Evolutionary conservation across 176 grass and related monocot species (phyloP).

Genomic region (Carex cristatella): DNA sequence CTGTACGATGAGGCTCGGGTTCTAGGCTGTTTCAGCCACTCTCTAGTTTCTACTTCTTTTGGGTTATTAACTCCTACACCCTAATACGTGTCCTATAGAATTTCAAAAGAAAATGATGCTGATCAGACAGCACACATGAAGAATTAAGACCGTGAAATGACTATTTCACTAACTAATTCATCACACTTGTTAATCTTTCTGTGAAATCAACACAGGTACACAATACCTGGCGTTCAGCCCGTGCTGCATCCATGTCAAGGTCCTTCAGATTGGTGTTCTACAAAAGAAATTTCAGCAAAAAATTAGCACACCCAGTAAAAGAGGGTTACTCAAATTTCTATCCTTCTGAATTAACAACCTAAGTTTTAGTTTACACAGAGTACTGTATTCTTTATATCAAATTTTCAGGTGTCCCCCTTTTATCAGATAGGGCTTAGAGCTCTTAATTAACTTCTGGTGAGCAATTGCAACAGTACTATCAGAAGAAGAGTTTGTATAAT

Average conservation of each 20-base stretch:
- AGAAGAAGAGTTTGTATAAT: slow-evolving; percentile 1
- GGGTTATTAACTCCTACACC: not conserved
- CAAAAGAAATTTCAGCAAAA: slow-evolving; percentile 21
- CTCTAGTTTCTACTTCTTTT: not conserved
- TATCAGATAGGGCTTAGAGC: not conserved
- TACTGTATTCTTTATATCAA: not conserved
- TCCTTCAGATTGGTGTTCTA: slow-evolving; percentile 66
- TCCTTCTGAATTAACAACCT: not conserved
- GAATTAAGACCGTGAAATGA: not conserved
- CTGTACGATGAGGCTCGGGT: not conserved
- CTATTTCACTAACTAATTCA: not conserved
- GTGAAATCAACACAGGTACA: not conserved
- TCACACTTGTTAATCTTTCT: not conserved
- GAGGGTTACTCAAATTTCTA: not conserved
- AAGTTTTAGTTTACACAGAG: not conserved
- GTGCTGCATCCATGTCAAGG: slow-evolving; percentile 74
- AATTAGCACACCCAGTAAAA: slow-evolving; percentile 9
- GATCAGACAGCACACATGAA: not conserved
- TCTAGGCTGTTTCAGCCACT: not conserved
- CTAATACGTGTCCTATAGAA: not conserved
- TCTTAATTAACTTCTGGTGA: not conserved
- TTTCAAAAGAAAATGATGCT: not conserved
- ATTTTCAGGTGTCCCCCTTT: not conserved
- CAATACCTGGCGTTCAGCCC: slow-evolving; percentile 69
- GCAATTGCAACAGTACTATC: not conserved